Conservation (phyloP, 345 rosid species). For the Sapria himalayana region DNA sequence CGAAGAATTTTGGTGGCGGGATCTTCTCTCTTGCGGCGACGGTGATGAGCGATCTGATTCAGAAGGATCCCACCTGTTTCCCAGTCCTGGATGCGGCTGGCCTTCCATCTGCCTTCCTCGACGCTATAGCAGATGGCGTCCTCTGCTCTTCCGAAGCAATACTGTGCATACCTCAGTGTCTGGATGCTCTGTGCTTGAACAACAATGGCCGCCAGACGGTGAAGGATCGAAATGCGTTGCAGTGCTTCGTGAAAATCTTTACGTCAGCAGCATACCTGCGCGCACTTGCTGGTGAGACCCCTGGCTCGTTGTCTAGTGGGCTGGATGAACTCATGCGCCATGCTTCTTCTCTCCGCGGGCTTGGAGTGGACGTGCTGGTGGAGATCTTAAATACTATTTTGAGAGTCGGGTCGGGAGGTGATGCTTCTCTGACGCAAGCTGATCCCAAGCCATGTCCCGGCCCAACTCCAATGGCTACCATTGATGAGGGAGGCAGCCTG, state of each 20-base stretch:
- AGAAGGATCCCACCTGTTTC: slow-evolving; percentile 89
- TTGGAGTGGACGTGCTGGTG: slow-evolving; percentile 81
- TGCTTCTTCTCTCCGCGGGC: slow-evolving; percentile 64
- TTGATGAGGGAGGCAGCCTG: slow-evolving; percentile 32
- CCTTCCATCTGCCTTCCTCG: slow-evolving; percentile 79
- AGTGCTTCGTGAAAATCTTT: slow-evolving; percentile 81
- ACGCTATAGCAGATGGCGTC: slow-evolving; percentile 76
- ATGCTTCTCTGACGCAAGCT: slow-evolving; percentile 20
- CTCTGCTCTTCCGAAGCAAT: slow-evolving; percentile 80
- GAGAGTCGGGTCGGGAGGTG: slow-evolving; percentile 48
- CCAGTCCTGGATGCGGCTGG: slow-evolving; percentile 70
- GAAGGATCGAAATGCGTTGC: slow-evolving; percentile 64
- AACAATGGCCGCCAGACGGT: slow-evolving; percentile 78
- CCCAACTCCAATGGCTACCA: slow-evolving; percentile 85
- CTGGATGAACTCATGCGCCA: slow-evolving; percentile 91
- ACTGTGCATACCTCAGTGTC: slow-evolving; percentile 87
- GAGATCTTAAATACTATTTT: slow-evolving; percentile 47
- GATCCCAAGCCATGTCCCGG: slow-evolving; percentile 24
- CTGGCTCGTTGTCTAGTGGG: slow-evolving; percentile 67
- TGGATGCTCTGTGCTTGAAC: slow-evolving; percentile 91
- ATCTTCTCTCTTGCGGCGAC: slow-evolving; percentile 90
- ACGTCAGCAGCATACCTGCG: slow-evolving; percentile 62
- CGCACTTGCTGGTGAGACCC: slow-evolving; percentile 64
- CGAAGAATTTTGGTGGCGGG: slow-evolving; percentile 92
- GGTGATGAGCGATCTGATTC: slow-evolving; percentile 92